Percentiles rank a stretch among this genome's conserved stretches.
These are phyloP conservation scores for Malbranchea zuffiana DNA, from an alignment of 2,329 filamentous ascomycete species.

Conservation along the genomic window DNA sequence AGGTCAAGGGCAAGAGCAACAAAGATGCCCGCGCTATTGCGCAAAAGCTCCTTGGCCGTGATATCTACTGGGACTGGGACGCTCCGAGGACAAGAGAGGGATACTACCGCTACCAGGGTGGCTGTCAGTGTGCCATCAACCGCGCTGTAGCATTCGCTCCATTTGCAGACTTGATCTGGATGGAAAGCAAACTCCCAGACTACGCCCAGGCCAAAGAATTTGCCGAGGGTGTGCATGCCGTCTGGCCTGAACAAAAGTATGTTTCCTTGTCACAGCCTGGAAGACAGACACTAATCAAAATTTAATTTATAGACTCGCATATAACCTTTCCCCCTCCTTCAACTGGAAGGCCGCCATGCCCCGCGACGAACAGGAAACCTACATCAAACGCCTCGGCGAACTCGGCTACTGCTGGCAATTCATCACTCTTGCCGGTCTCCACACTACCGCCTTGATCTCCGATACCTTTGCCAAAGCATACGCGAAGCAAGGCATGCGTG, in stretches of 20 bases:
- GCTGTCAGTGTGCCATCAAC: constrained; percentile 83
- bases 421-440: constrained; percentile 90
- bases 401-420: constrained; percentile 99
- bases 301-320: constrained; percentile 69
- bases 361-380: constrained; percentile 85
- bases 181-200: constrained; percentile 96
- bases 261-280: too few species aligned
- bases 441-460: constrained; percentile 87
- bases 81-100: constrained; percentile 85
- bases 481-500: constrained; percentile 75
- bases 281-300: too few species aligned
- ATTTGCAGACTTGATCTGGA: constrained; percentile 95
- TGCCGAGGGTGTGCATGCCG: constrained; percentile 81
- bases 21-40: constrained; percentile 70
- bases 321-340: constrained; percentile 97
- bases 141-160: constrained; percentile 84
- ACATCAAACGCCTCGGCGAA: constrained; percentile 75
- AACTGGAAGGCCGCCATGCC: constrained; percentile 99
- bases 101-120: constrained; percentile 85
- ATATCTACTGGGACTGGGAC: constrained; percentile 93
- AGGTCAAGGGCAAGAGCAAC: constrained; percentile 75
- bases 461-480: constrained; percentile 81
- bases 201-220: constrained; percentile 87
- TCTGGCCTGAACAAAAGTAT: constrained; percentile 93
- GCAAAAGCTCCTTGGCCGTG: constrained; percentile 61